Base-by-base conservation (phyloP, 352 stramenopile species). In the Phytophthora foliorum region DNA sequence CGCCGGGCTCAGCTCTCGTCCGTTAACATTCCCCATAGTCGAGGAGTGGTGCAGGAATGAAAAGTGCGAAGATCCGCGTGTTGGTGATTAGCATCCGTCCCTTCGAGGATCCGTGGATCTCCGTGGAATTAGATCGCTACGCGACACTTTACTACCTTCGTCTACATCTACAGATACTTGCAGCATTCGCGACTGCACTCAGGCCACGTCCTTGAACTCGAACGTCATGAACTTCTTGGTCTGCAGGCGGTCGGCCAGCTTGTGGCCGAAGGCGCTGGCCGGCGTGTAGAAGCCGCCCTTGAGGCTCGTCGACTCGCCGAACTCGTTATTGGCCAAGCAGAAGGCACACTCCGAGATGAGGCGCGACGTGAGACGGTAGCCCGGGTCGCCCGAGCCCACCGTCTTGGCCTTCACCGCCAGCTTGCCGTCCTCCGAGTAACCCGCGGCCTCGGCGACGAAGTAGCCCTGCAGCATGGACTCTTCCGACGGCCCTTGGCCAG, bases 401-500 rank as follows among this genome's bases (percentile, higher is more conserved):
- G 64, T 73, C 38, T 73, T 83, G 32, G 67, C 75, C 42, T 78
- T 83, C 5, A 82, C 73, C 0, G 65, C 80, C 17, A 86, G 65
- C 53, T 82, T 81, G 45, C 69, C 72, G 45, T 77, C 72, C 3
- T 77, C 65, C 11, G 74, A 69, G 67, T 89, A 90, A 1, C 77
- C 84, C 10, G 79, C 70, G 2, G 69, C 65, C 50, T 88, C 73
- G 3, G 92, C 65, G 50, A 83, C 69, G 19, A 96, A 86, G 57
- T 85, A 91, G 38, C 91, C 93, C 13, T 93, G 76, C 32, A 84
- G 67, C 90, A 97, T 97, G 17, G 79, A 53, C 51, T 92, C 67
- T 41, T 94, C 81, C 19, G 77, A 89, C 17, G 94, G 93, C 6
- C 93, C 94, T 60, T 95, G 48, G 19, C 93, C 92, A 25, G 92